A percentile compares a stretch with the other conserved stretches of the same genome.
Conservation (phyloP, 2,329 filamentous ascomycete genomes). For the Nemania abortiva region DNA sequence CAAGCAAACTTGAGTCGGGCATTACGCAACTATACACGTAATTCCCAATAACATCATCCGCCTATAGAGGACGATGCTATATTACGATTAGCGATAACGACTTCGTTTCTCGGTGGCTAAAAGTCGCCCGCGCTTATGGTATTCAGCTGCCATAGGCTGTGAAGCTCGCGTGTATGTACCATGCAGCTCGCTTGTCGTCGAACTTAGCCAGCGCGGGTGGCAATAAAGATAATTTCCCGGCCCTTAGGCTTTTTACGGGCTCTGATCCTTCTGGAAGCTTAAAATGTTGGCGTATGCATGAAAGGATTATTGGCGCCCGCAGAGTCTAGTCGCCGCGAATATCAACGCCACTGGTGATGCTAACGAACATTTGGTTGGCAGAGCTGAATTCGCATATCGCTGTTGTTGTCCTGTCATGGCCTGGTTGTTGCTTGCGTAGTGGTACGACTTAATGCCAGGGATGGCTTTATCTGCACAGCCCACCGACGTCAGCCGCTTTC, state of each 20-base stretch:
- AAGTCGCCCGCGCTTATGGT: slow-evolving; percentile 12
- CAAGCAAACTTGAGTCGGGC: not conserved
- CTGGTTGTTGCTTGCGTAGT: not conserved
- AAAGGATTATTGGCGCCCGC: not conserved
- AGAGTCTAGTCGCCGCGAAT: not conserved
- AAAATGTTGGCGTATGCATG: not conserved
- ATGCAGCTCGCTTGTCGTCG: slow-evolving; percentile 13
- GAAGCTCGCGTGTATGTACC: not conserved
- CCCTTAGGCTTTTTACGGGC: not conserved
- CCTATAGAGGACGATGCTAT: not conserved
- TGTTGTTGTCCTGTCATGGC: not conserved
- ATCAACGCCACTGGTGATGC: not conserved
- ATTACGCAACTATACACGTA: not conserved
- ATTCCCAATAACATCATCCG: too few species aligned
- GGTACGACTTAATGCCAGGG: slow-evolving; percentile 19
- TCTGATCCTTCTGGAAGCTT: not conserved
- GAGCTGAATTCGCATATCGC: not conserved
- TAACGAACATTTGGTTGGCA: not conserved
- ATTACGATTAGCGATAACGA: not conserved
- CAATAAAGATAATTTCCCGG: not conserved
- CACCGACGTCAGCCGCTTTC: slow-evolving; percentile 12
- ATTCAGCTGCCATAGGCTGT: slow-evolving; percentile 2
- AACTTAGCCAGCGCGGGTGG: slow-evolving; percentile 1
- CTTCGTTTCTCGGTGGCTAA: not conserved
- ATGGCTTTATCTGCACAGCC: not conserved